These are phyloP conservation scores for Tetramitus jugosus DNA, from an alignment of 208 protist genomes.

Conservation along the genomic window DNA sequence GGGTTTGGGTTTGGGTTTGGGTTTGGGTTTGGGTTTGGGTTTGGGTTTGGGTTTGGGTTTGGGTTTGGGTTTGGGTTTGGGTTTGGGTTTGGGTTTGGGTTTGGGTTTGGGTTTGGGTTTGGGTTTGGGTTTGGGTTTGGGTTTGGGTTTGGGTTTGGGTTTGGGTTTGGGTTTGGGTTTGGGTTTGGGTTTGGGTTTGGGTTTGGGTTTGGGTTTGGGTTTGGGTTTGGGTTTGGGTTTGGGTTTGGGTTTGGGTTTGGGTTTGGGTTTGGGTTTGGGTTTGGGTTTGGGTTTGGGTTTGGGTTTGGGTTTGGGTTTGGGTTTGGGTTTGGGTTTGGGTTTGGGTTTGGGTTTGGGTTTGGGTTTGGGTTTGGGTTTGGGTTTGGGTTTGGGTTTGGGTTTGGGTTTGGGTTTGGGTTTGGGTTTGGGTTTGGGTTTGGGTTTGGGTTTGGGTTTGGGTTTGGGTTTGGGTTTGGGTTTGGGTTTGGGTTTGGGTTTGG, in stretches of 20 bases:
- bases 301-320: constrained; percentile 2
- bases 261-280: background rate
- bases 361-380: constrained; percentile 27
- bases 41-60: constrained; percentile 5
- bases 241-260: constrained; percentile 2
- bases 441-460: constrained; percentile 20
- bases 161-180: constrained; percentile 5
- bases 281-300: constrained; percentile 5
- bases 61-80: constrained; percentile 2
- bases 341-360: constrained; percentile 32
- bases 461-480: constrained; percentile 31
- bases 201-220: background rate
- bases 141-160: background rate
- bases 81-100: background rate
- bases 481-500: constrained; percentile 30
- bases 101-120: constrained; percentile 5
- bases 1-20: constrained; percentile 2
- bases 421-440: background rate
- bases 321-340: constrained; percentile 27
- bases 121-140: constrained; percentile 2
- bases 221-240: constrained; percentile 5
- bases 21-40: background rate
- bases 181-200: constrained; percentile 2
- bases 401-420: constrained; percentile 20
- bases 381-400: constrained; percentile 21